Evolutionary conservation across 2,329 filamentous ascomycete species (phyloP).

Genomic region (Pestalotiopsis sp.): DNA sequence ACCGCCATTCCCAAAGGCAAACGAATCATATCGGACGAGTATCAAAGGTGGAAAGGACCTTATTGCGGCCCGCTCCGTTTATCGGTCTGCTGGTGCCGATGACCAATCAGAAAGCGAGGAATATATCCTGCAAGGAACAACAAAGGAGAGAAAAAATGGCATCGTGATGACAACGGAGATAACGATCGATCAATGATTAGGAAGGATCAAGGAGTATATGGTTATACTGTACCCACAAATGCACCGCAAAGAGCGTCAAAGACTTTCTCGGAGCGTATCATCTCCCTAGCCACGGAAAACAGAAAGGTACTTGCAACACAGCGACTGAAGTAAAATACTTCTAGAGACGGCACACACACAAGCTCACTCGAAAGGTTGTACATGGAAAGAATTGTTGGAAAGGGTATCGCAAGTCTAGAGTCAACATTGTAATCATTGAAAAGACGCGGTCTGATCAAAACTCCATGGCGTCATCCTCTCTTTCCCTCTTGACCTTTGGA

Average conservation of each 20-base stretch:
- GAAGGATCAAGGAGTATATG: neutral
- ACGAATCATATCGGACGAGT: constrained; percentile 5
- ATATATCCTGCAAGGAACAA: neutral
- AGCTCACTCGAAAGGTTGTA: too few species aligned
- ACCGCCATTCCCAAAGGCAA: neutral
- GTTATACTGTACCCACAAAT: too few species aligned
- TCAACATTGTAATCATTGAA: neutral
- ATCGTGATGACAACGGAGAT: constrained; percentile 7
- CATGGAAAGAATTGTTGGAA: too few species aligned
- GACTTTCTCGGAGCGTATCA: too few species aligned
- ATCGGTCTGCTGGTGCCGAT: neutral
- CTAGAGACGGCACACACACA: too few species aligned
- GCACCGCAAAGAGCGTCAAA: too few species aligned
- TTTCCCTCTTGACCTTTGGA: constrained; percentile 56
- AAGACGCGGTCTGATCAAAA: constrained; percentile 39
- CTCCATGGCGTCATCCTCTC: constrained; percentile 55
- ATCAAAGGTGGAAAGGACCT: constrained; percentile 3
- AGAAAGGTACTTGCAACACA: too few species aligned
- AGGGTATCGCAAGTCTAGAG: neutral
- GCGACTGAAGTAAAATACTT: too few species aligned
- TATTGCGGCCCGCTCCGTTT: neutral
- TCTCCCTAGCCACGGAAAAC: too few species aligned
- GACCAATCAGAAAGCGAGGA: constrained; percentile 1
- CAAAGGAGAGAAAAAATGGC: neutral
- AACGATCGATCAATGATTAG: neutral